phyloP scores from a whole-genome alignment of 495 filamentous ascomycete species.

The Xylaria flabelliformis region DNA sequence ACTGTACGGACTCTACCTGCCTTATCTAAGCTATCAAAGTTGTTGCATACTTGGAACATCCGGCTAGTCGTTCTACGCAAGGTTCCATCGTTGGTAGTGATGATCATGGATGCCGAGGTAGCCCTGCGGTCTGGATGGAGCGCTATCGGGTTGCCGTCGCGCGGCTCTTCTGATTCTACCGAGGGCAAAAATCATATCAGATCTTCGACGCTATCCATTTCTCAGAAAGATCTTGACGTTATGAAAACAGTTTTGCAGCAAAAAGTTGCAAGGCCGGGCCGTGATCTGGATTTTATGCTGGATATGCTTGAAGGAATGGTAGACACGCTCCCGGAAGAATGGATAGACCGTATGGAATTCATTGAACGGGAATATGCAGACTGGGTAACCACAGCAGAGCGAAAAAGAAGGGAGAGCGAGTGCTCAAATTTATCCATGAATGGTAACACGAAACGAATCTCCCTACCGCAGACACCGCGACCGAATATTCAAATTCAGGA shows the following conservation, averaged over 20 bases:
- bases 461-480: conserved; percentile 29
- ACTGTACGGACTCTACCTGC: conserved; percentile 85
- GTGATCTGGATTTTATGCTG: conserved; percentile 79
- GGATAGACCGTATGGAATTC: conserved; percentile 84
- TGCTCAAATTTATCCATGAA: conserved; percentile 28
- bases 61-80: conserved; percentile 75
- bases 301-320: conserved; percentile 81
- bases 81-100: conserved; percentile 70
- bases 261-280: conserved; percentile 73
- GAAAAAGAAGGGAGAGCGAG: conserved; percentile 46
- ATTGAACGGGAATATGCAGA: conserved; percentile 80
- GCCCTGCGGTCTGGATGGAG: conserved; percentile 69
- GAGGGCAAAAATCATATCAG: not conserved
- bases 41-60: conserved; percentile 77
- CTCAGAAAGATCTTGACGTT: conserved; percentile 62
- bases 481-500: conserved; percentile 33
- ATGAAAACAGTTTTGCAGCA: conserved; percentile 69
- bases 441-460: conserved; percentile 6
- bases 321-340: conserved; percentile 83
- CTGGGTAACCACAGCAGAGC: conserved; percentile 66
- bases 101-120: conserved; percentile 66
- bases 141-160: conserved; percentile 53
- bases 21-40: conserved; percentile 70
- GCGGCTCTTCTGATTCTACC: conserved; percentile 29
- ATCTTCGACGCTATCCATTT: conserved; percentile 35